Percentiles rank a stretch among this genome's conserved stretches.
phyloP scores from a whole-genome alignment of 495 filamentous ascomycete genomes.

The Chaetomium tenue region DNA sequence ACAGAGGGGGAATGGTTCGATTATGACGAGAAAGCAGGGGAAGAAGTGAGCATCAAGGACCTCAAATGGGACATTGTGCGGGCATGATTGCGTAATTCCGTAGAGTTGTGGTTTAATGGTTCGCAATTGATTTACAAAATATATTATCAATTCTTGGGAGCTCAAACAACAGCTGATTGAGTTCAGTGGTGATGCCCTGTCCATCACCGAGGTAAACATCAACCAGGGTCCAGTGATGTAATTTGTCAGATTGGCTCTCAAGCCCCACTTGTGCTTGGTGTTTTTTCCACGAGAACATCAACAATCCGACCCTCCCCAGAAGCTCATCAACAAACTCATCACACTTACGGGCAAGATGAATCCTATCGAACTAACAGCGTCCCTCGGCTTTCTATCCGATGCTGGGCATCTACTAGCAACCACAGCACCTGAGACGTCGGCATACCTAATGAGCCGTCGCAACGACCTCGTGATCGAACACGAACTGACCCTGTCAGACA shows the following conservation, averaged over 20 bases:
- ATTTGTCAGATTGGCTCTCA: too few species aligned
- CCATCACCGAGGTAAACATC: too few species aligned
- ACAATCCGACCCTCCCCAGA: background rate
- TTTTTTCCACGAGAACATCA: too few species aligned
- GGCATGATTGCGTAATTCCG: conserved; percentile 39
- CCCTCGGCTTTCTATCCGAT: conserved; percentile 47
- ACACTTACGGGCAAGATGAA: conserved; percentile 29
- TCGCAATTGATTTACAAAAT: background rate
- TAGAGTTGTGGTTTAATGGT: too few species aligned
- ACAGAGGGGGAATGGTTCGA: conserved; percentile 74
- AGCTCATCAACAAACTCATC: background rate
- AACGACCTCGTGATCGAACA: conserved; percentile 45
- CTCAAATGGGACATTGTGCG: conserved; percentile 81
- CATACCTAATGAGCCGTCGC: conserved; percentile 49
- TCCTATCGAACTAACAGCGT: conserved; percentile 29
- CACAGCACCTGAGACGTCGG: conserved; percentile 48
- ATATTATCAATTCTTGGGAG: background rate
- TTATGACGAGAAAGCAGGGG: conserved; percentile 60
- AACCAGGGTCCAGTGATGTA: too few species aligned
- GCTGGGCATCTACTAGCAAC: conserved; percentile 50
- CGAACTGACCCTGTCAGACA: conserved; percentile 42
- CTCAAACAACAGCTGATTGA: too few species aligned
- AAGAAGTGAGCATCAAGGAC: conserved; percentile 75
- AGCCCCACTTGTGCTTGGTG: too few species aligned
- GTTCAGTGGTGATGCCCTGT: too few species aligned